Evolutionary conservation across 169 alveolate species (phyloP).

Genomic region (Eimeria sp.): DNA sequence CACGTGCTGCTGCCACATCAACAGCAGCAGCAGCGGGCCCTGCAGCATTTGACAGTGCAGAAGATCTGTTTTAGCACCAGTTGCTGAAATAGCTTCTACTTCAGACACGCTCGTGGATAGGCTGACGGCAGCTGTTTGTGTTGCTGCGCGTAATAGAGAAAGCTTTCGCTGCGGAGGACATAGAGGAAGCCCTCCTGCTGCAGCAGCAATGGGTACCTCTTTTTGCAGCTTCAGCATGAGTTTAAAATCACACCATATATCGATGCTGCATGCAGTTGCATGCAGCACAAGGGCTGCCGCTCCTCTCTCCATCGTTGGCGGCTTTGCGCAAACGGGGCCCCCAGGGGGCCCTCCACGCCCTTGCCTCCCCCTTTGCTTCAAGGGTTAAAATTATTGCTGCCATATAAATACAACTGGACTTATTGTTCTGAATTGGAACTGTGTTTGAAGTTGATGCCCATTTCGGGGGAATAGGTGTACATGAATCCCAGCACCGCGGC

Average conservation of each 20-base stretch:
- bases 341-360: neutral
- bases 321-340: constrained; percentile 7
- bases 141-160: neutral
- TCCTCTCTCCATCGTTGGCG: neutral
- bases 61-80: constrained; percentile 7
- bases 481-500: neutral
- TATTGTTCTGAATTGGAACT: neutral
- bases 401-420: neutral
- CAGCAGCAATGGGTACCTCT: constrained; percentile 13
- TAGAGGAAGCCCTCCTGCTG: constrained; percentile 33
- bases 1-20: constrained; percentile 40
- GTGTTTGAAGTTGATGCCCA: neutral
- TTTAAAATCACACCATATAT: neutral
- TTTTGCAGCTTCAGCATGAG: constrained; percentile 6
- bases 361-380: neutral
- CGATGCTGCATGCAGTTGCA: constrained; percentile 35
- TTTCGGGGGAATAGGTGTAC: neutral
- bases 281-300: neutral
- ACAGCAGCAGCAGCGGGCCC: constrained; percentile 6
- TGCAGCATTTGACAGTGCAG: constrained; percentile 16
- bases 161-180: neutral
- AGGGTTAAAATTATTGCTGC: neutral
- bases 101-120: neutral
- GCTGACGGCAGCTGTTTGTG: neutral
- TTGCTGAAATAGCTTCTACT: neutral